A percentile compares a stretch with the other conserved stretches of the same genome.
These are phyloP conservation scores for Termitomyces sp. DNA, from an alignment of 768 basidiomycete genomes.

Conservation along the genomic window DNA sequence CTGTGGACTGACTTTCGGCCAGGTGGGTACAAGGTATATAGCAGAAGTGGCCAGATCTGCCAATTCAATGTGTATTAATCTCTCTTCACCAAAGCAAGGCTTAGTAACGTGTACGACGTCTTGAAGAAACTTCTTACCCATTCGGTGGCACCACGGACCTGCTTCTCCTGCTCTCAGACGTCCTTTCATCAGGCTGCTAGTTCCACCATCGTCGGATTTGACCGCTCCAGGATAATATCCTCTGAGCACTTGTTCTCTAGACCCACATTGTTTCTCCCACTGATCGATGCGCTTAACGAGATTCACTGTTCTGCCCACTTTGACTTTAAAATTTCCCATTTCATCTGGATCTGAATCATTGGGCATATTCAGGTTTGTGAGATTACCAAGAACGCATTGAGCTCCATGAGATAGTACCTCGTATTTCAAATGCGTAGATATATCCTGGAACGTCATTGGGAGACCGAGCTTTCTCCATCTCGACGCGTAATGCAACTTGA, in stretches of 20 bases:
- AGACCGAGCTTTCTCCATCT: constrained; percentile 51
- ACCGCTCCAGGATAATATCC: constrained; percentile 70
- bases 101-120: not conserved
- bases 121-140: constrained; percentile 34
- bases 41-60: constrained; percentile 60
- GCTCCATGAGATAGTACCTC: constrained; percentile 41
- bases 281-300: constrained; percentile 71
- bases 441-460: constrained; percentile 66
- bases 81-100: constrained; percentile 38
- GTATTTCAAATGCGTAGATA: constrained; percentile 82
- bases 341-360: constrained; percentile 21
- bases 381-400: not conserved
- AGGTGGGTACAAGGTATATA: constrained; percentile 59
- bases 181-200: constrained; percentile 60
- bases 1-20: constrained; percentile 31
- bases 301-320: constrained; percentile 79
- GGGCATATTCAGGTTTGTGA: not conserved
- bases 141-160: constrained; percentile 66
- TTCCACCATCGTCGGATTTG: constrained; percentile 34
- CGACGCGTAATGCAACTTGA: constrained; percentile 47
- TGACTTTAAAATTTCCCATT: constrained; percentile 54
- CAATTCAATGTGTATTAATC: constrained; percentile 79
- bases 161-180: constrained; percentile 59
- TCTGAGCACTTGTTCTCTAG: constrained; percentile 70
- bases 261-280: constrained; percentile 81